Conservation (phyloP, 164 flowering plant genomes). For the Berberis vulgaris region DNA sequence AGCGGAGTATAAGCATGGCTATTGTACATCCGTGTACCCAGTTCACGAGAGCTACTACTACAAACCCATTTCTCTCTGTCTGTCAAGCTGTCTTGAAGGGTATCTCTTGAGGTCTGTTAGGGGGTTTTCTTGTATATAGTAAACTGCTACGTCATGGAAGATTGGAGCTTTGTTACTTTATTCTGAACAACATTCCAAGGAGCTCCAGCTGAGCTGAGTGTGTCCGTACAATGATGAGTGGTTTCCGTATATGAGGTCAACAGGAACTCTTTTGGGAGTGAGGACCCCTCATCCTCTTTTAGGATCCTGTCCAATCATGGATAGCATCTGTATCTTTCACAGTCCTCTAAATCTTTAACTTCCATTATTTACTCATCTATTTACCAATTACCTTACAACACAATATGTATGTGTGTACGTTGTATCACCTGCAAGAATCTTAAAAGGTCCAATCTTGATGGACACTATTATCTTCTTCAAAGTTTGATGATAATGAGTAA, state of each 20-base stretch:
- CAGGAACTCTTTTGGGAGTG: constrained; percentile 4
- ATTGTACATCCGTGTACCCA: background rate
- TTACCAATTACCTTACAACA: too few species aligned
- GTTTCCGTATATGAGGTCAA: constrained; percentile 5
- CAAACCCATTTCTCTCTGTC: background rate
- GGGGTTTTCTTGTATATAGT: constrained; percentile 1
- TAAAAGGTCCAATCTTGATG: too few species aligned
- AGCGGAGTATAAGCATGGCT: too few species aligned
- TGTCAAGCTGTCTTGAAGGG: background rate
- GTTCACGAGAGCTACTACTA: background rate
- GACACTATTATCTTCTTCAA: too few species aligned
- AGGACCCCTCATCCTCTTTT: background rate
- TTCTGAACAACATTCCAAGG: constrained; percentile 12
- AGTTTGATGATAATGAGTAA: too few species aligned
- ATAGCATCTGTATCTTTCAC: background rate
- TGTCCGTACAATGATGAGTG: constrained; percentile 8
- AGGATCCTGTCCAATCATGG: background rate
- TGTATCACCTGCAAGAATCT: too few species aligned
- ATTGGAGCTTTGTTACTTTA: background rate
- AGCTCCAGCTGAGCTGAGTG: background rate
- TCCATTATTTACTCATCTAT: too few species aligned
- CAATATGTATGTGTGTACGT: too few species aligned
- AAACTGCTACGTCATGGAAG: constrained; percentile 3
- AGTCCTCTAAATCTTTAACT: too few species aligned
- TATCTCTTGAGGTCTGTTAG: background rate